These are phyloP conservation scores for Trichoderma orchidacearum DNA, from an alignment of 495 filamentous ascomycete species.

Conservation along the genomic window DNA sequence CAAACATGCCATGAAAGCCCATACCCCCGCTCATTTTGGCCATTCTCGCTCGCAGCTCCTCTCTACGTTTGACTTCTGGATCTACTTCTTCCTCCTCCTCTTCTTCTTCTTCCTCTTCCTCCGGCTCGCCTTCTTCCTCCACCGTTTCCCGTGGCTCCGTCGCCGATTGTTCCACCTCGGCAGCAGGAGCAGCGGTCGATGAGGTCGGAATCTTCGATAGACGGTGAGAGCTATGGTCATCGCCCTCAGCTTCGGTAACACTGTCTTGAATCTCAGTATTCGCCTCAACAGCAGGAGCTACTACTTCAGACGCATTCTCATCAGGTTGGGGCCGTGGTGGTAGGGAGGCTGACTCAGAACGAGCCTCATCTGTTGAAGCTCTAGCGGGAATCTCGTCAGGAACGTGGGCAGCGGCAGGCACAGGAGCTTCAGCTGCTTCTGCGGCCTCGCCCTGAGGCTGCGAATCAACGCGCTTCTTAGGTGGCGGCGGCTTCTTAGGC, in stretches of 20 bases:
- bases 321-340: slow-evolving; percentile 15
- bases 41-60: slow-evolving; percentile 89
- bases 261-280: slow-evolving; percentile 77
- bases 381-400: slow-evolving; percentile 39
- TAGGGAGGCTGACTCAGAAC: slow-evolving; percentile 27
- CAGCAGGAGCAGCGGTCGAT: slow-evolving; percentile 10
- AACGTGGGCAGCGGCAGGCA: slow-evolving; percentile 29
- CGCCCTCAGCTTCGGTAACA: slow-evolving; percentile 59
- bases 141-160: slow-evolving; percentile 20
- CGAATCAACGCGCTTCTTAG: slow-evolving; percentile 58
- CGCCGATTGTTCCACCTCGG: slow-evolving; percentile 14
- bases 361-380: slow-evolving; percentile 43
- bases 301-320: background rate
- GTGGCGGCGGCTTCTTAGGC: slow-evolving; percentile 50
- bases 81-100: slow-evolving; percentile 87
- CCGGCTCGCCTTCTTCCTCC: slow-evolving; percentile 30
- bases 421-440: slow-evolving; percentile 20
- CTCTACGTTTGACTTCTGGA: slow-evolving; percentile 70
- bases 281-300: slow-evolving; percentile 67
- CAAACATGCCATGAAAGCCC: slow-evolving; percentile 94
- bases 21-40: slow-evolving; percentile 97
- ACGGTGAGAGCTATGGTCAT: slow-evolving; percentile 39
- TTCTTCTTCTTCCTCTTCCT: slow-evolving; percentile 50
- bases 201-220: slow-evolving; percentile 13
- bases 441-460: slow-evolving; percentile 10